Conservation (phyloP, 1,284 basidiomycete species). For the Coniferiporia sulphurascens region DNA sequence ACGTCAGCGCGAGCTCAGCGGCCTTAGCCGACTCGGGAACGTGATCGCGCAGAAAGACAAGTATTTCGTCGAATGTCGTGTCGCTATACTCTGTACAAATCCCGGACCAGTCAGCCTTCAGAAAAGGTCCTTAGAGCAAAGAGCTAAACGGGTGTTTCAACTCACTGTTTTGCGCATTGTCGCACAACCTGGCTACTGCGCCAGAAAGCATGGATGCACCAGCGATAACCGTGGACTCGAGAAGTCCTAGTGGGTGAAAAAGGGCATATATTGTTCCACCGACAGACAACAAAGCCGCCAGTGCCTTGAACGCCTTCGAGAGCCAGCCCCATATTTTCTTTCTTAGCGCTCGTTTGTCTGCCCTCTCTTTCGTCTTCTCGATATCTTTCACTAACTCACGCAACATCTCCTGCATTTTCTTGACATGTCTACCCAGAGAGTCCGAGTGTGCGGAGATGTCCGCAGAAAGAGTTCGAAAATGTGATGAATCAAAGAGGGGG, state of each 20-base stretch:
- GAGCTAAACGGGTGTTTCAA: not conserved
- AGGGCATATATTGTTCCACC: slow-evolving; percentile 12
- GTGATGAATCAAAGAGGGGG: slow-evolving; percentile 1
- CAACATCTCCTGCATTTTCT: slow-evolving; percentile 8
- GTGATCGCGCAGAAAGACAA: slow-evolving; percentile 12
- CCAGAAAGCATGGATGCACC: slow-evolving; percentile 9
- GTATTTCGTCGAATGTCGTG: slow-evolving; percentile 14
- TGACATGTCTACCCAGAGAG: slow-evolving; percentile 1
- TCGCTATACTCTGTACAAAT: slow-evolving; percentile 10
- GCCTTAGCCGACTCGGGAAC: slow-evolving; percentile 14
- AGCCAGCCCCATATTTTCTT: slow-evolving; percentile 15
- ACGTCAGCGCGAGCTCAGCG: slow-evolving; percentile 10
- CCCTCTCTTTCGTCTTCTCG: slow-evolving; percentile 12
- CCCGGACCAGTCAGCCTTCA: no score
- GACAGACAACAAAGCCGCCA: slow-evolving; percentile 6
- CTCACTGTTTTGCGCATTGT: slow-evolving; percentile 12
- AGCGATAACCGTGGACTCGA: slow-evolving; percentile 7
- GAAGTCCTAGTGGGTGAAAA: slow-evolving; percentile 8
- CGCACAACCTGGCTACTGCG: slow-evolving; percentile 10
- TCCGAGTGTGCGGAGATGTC: slow-evolving; percentile 3
- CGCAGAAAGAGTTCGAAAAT: not conserved
- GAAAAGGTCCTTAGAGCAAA: not conserved
- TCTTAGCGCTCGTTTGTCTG: slow-evolving; percentile 5
- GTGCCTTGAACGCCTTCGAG: slow-evolving; percentile 4
- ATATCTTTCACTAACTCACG: slow-evolving; percentile 5